Base-by-base conservation (phyloP, 495 filamentous ascomycete genomes). In the Daldinia grandis region DNA sequence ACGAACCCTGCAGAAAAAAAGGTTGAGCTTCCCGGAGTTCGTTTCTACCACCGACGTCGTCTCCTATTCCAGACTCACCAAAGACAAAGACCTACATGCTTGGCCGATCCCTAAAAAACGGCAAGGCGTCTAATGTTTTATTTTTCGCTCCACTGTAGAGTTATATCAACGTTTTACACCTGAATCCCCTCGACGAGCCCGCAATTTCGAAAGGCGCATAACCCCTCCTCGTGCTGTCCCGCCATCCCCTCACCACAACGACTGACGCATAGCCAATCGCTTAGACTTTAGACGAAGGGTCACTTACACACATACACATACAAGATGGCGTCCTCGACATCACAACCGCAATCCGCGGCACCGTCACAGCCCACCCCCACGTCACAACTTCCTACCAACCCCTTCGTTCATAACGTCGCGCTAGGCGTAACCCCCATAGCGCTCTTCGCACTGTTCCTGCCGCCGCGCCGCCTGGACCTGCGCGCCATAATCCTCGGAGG, bases 401-500 rank as follows among this genome's bases (percentile, higher is more conserved):
- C 56, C 77, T 80, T 90, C 71, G 78, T 87, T 51, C 87, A 88
- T 82, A 86, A 87, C 74, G 72, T 86, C 58, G 88, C 92, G 9
- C 73, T 89, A 8, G 84, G 79, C 57, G 85, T 90, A 73, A 82
- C 95, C 58, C 69, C 97, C 61, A 82, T 87, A 28, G 88, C 88
- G 38, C 93, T 94, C 1, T 72, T 91, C 57, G 87, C 93, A 37
- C 85, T 91, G 56, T 80, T 87, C 63, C 84, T 97, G 14, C 95
- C 95, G 3, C 92, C 93, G 0, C 91, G 94, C 47, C 93, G 92
- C 76, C 80, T 97, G 49, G 92, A 89, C 76, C 30, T 87, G 61
- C 90, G 88, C 79, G 85, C 91, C 63, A 81, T 92, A 68, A 84
- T 88, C 17, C 85, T 92, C 2, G 81, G 80, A 44, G 80, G 81